Conservation (phyloP, 495 filamentous ascomycete genomes). For the Mytilinidion resinicola region DNA sequence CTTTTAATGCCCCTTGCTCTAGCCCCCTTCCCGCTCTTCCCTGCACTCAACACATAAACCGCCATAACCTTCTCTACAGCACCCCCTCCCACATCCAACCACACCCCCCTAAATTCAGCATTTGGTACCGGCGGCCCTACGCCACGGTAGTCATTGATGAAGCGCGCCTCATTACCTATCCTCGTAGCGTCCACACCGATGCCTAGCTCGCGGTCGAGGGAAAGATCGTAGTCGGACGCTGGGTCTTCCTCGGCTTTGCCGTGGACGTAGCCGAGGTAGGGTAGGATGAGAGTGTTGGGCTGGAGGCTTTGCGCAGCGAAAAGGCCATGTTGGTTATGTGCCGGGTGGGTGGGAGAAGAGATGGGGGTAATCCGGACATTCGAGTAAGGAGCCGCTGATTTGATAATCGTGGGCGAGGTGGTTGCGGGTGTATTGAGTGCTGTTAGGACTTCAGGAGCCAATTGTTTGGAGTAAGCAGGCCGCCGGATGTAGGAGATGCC, state of each 20-base stretch:
- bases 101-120: constrained; percentile 53
- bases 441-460: constrained; percentile 19
- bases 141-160: constrained; percentile 70
- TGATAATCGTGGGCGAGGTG: neutral
- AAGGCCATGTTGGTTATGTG: constrained; percentile 57
- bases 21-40: constrained; percentile 47
- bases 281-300: constrained; percentile 53
- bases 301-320: constrained; percentile 54
- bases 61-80: constrained; percentile 48
- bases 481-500: constrained; percentile 47
- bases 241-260: constrained; percentile 40
- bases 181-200: constrained; percentile 58
- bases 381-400: constrained; percentile 38
- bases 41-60: constrained; percentile 54
- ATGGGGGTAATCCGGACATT: constrained; percentile 53
- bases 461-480: constrained; percentile 45
- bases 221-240: constrained; percentile 60
- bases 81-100: constrained; percentile 26
- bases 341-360: constrained; percentile 50
- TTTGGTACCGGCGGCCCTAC: constrained; percentile 47
- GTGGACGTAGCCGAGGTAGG: constrained; percentile 62
- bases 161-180: constrained; percentile 62
- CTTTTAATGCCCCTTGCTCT: constrained; percentile 48
- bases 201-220: constrained; percentile 50
- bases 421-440: constrained; percentile 29